A percentile compares a stretch with the other conserved stretches of the same genome.
Evolutionary conservation across 352 stramenopile species (phyloP).

Genomic region (Phytophthora foliorum): DNA sequence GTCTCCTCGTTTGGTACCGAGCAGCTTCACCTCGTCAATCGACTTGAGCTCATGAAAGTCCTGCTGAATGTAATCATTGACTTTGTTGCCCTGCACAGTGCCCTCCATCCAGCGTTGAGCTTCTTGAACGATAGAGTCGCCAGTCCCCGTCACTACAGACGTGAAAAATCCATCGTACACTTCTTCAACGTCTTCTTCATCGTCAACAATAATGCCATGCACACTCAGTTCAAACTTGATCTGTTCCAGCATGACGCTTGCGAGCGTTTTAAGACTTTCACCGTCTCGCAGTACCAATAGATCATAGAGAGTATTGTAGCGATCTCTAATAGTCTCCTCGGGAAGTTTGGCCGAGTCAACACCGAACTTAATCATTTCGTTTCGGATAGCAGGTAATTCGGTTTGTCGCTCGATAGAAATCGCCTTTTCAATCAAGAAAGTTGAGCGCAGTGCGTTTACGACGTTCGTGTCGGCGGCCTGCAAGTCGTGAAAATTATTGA

Average conservation of each 20-base stretch:
- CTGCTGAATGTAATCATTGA: slow-evolving; percentile 66
- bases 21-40: slow-evolving; percentile 58
- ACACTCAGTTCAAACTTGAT: slow-evolving; percentile 73
- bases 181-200: slow-evolving; percentile 70
- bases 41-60: slow-evolving; percentile 72
- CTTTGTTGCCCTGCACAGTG: slow-evolving; percentile 47
- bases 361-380: slow-evolving; percentile 72
- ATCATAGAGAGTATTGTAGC: slow-evolving; percentile 71
- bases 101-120: slow-evolving; percentile 75
- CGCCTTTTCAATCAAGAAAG: slow-evolving; percentile 76
- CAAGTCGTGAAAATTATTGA: slow-evolving; percentile 70
- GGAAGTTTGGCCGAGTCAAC: slow-evolving; percentile 33
- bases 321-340: slow-evolving; percentile 27
- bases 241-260: slow-evolving; percentile 61
- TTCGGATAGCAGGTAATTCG: slow-evolving; percentile 41
- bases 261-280: slow-evolving; percentile 70
- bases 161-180: slow-evolving; percentile 75
- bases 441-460: slow-evolving; percentile 65
- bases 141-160: slow-evolving; percentile 58
- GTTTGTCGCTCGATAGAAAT: slow-evolving; percentile 72
- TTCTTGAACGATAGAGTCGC: slow-evolving; percentile 70
- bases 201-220: slow-evolving; percentile 66
- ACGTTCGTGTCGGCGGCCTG: slow-evolving; percentile 54
- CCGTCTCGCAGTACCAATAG: slow-evolving; percentile 76
- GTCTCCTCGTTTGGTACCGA: slow-evolving; percentile 58